Percentiles rank a stretch among this genome's conserved stretches.
Conservation (phyloP, 768 basidiomycete genomes). For the Lentinula sp. region DNA sequence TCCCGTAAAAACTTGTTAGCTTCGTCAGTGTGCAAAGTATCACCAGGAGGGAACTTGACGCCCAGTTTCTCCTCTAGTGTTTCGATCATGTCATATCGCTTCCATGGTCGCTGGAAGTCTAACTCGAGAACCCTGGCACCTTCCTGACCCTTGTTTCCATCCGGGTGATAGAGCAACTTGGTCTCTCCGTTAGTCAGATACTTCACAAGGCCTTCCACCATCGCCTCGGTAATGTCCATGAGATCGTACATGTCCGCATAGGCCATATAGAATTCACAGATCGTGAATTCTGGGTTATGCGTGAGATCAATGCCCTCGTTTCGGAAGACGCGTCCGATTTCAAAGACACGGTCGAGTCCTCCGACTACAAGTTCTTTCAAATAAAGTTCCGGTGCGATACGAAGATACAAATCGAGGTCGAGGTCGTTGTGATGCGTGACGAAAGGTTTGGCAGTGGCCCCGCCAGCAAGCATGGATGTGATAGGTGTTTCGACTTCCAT, state of each 20-base stretch:
- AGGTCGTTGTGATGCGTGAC: constrained; percentile 99
- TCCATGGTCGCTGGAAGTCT: constrained; percentile 94
- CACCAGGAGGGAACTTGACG: constrained; percentile 90
- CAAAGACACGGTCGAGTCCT: constrained; percentile 95
- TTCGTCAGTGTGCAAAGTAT: constrained; percentile 80
- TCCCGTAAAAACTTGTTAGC: constrained; percentile 86
- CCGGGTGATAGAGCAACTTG: constrained; percentile 82
- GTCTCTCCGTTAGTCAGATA: constrained; percentile 76
- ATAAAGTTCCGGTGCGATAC: constrained; percentile 96
- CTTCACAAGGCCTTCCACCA: constrained; percentile 90
- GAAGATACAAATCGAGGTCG: constrained; percentile 91
- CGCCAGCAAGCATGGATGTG: constrained; percentile 93
- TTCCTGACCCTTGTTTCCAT: constrained; percentile 79
- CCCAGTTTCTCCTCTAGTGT: constrained; percentile 92
- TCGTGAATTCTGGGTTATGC: constrained; percentile 98
- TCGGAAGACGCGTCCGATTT: constrained; percentile 96
- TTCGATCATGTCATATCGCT: constrained; percentile 96
- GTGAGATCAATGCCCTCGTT: constrained; percentile 99
- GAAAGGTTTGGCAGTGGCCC: constrained; percentile 98
- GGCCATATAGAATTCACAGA: constrained; percentile 99
- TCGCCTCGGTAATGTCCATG: constrained; percentile 92
- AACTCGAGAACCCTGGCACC: constrained; percentile 60
- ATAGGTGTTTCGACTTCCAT: constrained; percentile 99
- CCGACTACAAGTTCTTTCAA: constrained; percentile 97
- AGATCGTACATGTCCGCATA: constrained; percentile 99